phyloP scores from a whole-genome alignment of 768 basidiomycete genomes.

The Holtermannia corniformis region DNA sequence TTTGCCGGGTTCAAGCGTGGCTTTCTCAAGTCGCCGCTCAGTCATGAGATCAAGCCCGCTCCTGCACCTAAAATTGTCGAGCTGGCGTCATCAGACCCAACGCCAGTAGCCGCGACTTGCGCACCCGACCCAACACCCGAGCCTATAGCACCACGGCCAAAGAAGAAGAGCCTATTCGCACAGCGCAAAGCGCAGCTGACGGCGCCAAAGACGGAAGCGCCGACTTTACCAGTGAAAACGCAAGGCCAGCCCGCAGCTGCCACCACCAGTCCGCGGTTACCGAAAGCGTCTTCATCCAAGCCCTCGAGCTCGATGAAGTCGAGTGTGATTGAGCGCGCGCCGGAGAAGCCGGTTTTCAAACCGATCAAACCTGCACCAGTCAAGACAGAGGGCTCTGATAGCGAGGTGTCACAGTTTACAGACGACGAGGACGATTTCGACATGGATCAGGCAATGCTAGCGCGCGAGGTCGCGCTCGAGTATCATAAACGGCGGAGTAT shows the following conservation, averaged over 20 bases:
- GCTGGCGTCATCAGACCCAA: neutral
- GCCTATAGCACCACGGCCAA: neutral
- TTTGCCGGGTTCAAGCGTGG: conserved; percentile 31
- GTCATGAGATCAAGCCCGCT: neutral
- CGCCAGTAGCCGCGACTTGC: conserved; percentile 1
- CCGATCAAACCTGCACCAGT: neutral
- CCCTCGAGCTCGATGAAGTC: conserved; percentile 6
- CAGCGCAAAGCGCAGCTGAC: conserved; percentile 11
- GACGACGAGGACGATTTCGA: conserved; percentile 31
- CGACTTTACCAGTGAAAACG: neutral
- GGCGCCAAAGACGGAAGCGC: conserved; percentile 1
- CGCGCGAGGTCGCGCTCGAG: conserved; percentile 25
- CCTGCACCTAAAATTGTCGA: neutral
- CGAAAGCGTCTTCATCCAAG: conserved; percentile 2
- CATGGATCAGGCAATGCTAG: conserved; percentile 26
- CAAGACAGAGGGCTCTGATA: conserved; percentile 23
- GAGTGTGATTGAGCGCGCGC: conserved; percentile 8
- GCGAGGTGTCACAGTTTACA: conserved; percentile 12
- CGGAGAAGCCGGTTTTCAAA: neutral
- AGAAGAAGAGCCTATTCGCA: conserved; percentile 31
- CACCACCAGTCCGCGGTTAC: neutral
- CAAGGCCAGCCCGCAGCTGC: neutral
- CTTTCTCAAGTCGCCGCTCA: conserved; percentile 12
- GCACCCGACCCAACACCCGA: neutral
- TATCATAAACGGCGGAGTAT: conserved; percentile 27